phyloP scores from a whole-genome alignment of 2,329 filamentous ascomycete species.

The Xylariaceae sp. region DNA sequence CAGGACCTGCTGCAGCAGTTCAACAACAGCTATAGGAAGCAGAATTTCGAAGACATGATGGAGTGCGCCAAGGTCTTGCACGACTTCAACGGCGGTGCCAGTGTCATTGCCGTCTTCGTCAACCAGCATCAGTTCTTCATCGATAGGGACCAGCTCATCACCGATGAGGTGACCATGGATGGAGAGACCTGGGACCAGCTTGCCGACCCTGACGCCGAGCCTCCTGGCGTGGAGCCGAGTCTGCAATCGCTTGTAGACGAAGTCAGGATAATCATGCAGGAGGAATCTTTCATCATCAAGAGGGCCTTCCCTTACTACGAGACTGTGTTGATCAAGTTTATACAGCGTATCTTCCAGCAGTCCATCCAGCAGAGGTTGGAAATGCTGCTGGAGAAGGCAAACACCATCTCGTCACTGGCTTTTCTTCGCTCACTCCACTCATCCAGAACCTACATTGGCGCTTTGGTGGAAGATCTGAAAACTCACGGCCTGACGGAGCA shows the following conservation, averaged over 20 bases:
- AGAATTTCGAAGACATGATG: slow-evolving; percentile 97
- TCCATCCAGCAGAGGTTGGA: slow-evolving; percentile 94
- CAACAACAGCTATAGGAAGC: slow-evolving; percentile 89
- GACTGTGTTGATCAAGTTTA: slow-evolving; percentile 83
- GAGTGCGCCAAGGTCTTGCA: slow-evolving; percentile 90
- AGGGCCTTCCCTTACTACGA: slow-evolving; percentile 95
- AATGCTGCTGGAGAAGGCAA: slow-evolving; percentile 91
- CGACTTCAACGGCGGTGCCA: slow-evolving; percentile 93
- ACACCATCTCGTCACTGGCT: slow-evolving; percentile 81
- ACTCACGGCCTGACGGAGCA: slow-evolving; percentile 91
- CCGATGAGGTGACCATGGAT: slow-evolving; percentile 73
- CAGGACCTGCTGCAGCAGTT: slow-evolving; percentile 94
- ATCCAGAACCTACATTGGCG: slow-evolving; percentile 79
- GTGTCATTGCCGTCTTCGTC: slow-evolving; percentile 91
- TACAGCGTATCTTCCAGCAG: slow-evolving; percentile 95
- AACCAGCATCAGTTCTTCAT: slow-evolving; percentile 99
- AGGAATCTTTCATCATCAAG: slow-evolving; percentile 95
- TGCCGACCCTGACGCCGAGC: slow-evolving; percentile 88
- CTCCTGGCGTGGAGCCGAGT: slow-evolving; percentile 84
- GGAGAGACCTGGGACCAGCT: slow-evolving; percentile 80
- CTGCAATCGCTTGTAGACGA: slow-evolving; percentile 89
- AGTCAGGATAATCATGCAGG: slow-evolving; percentile 90
- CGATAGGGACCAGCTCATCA: slow-evolving; percentile 83
- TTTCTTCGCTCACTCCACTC: slow-evolving; percentile 88
- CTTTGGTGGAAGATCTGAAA: slow-evolving; percentile 87